Evolutionary conservation across 768 basidiomycete genomes (phyloP).

Genomic region (Collybia mongolica): DNA sequence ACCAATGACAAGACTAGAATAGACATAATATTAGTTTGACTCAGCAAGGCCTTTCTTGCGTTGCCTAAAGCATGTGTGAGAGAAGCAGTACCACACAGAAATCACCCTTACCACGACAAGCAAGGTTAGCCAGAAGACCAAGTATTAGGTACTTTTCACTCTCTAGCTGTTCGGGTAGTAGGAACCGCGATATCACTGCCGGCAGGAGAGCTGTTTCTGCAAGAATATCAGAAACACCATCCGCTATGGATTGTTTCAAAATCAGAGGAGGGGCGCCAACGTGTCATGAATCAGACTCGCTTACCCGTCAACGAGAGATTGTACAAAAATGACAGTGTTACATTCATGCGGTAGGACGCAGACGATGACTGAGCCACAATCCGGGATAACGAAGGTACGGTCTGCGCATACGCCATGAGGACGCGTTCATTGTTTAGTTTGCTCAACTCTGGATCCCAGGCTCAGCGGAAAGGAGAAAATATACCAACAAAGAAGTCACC

Average conservation of each 20-base stretch:
- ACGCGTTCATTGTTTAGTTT: constrained; percentile 4
- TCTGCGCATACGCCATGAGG: constrained; percentile 6
- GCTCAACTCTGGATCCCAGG: too few relatives aligned
- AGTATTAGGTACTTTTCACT: constrained; percentile 11
- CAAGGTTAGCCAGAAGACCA: constrained; percentile 16
- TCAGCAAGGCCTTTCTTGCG: constrained; percentile 3
- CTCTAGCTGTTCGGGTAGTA: constrained; percentile 4
- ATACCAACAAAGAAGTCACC: not conserved
- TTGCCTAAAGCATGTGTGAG: constrained; percentile 1
- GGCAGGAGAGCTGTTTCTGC: constrained; percentile 7
- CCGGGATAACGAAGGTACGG: constrained; percentile 5
- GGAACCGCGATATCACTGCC: constrained; percentile 3
- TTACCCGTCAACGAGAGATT: constrained; percentile 13
- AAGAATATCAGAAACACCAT: constrained; percentile 13
- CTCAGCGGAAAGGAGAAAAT: not conserved
- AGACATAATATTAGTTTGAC: constrained; percentile 5
- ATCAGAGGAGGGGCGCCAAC: too few relatives aligned
- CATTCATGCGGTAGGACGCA: constrained; percentile 2
- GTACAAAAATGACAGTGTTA: constrained; percentile 10
- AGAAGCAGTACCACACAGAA: not conserved
- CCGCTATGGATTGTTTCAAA: not conserved
- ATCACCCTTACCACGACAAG: constrained; percentile 12
- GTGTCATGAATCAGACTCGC: not conserved
- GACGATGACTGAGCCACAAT: constrained; percentile 2
- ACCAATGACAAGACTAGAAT: constrained; percentile 4